Percentiles rank a stretch among this genome's conserved stretches.
Evolutionary conservation across 495 filamentous ascomycete species (phyloP).

Genomic region (Tuber indicum): DNA sequence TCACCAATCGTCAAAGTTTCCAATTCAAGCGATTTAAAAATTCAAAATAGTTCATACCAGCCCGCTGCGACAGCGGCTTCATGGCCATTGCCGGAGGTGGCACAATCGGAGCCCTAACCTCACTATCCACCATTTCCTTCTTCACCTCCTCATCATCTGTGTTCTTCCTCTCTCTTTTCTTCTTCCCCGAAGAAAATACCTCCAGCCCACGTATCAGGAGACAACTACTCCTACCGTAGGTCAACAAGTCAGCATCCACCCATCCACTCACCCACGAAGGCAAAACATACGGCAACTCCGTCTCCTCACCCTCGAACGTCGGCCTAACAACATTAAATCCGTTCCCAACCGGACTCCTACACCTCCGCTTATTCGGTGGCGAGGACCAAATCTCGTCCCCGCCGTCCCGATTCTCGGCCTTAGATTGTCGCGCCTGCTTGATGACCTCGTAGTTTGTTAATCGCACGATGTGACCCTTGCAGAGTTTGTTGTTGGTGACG

Average conservation of each 20-base stretch:
- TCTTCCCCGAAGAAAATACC: neutral
- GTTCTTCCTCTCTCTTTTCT: neutral
- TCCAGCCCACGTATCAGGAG: neutral
- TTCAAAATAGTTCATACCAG: neutral
- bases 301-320: neutral
- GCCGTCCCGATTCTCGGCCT: neutral
- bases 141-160: constrained; percentile 8
- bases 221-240: neutral
- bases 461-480: neutral
- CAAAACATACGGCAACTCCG: neutral
- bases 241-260: neutral
- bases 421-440: neutral
- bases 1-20: constrained; percentile 5
- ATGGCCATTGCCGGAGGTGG: neutral
- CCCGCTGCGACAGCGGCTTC: neutral
- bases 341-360: neutral
- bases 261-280: neutral
- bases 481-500: neutral
- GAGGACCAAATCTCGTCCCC: neutral
- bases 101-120: constrained; percentile 6
- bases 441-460: neutral
- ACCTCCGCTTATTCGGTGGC: neutral
- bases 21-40: neutral
- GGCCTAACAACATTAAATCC: neutral
- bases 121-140: constrained; percentile 7